Base-by-base conservation (phyloP, 1,284 basidiomycete genomes). In the Microbotryomycetes sp. region DNA sequence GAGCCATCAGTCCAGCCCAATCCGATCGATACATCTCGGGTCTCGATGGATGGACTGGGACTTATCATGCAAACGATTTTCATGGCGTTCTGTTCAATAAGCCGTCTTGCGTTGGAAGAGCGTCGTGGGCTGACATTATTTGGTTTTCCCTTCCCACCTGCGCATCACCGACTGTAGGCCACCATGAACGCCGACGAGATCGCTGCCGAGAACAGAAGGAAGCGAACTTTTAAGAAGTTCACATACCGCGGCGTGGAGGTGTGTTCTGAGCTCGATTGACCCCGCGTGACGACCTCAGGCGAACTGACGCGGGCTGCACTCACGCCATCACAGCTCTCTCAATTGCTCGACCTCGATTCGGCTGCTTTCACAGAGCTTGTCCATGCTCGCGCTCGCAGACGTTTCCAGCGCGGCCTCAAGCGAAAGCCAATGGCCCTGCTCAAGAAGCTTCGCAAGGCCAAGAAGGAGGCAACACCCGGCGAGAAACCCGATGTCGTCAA, bases 401-500 rank as follows among this genome's bases (percentile, higher is more conserved):
- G 93, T 79, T 98, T 99, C 87, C 88, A 92, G 80, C 90, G 96
- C 73, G 96, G 96, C 74, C 86, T 99, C 73, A 98, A 97, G 84
- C 89, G 93, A 81, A 87, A 88, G 79, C 94, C 96, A 57, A 89
- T 98, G 88, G 92, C 92, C 71, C 86, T 99, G 74, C 97, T 99
- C 79, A 98, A 98, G 85, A 97, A 98, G 81, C 84, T 99, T 72
- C 89, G 96, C 79, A 97, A 96, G 81, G 91, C 96, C 69, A 98
- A 98, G 86, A 97, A 94, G 82, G 93, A 97, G 80, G 91, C 92
- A 49, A 89, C 84, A 65, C 89, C 94, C 74, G 97, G 97, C 81
- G 91, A 97, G 82, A 98, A 99, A 84, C 96, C 96, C 67, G 84
- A 89, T 59, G 89, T 92, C 72, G 92, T 99, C 77, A 98, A 97